Percentiles rank a stretch among this genome's conserved stretches.
Conservation (phyloP, 2,329 filamentous ascomycete genomes). For the Monilinia fructicola region DNA sequence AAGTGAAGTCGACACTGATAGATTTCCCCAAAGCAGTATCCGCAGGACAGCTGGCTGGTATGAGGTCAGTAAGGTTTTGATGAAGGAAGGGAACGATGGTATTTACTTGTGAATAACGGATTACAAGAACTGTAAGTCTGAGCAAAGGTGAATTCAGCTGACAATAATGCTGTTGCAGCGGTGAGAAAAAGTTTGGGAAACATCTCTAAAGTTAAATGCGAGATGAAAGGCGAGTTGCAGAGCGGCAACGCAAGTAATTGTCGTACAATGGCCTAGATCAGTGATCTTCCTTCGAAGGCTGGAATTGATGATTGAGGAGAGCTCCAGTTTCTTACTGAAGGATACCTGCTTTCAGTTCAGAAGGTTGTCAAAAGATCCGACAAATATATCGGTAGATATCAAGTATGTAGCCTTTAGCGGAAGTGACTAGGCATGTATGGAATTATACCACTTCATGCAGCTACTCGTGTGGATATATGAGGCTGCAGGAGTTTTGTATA, state of each 20-base stretch:
- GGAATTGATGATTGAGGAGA: neutral
- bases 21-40: constrained; percentile 80
- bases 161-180: constrained; percentile 30
- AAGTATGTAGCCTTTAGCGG: constrained; percentile 2
- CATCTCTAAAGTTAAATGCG: constrained; percentile 27
- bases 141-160: constrained; percentile 38
- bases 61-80: constrained; percentile 30
- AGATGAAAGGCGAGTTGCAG: constrained; percentile 13
- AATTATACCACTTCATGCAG: constrained; percentile 20
- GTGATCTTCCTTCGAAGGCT: neutral
- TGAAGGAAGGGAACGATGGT: neutral
- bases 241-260: constrained; percentile 16
- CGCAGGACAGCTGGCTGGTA: constrained; percentile 61
- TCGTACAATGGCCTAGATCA: constrained; percentile 13
- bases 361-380: constrained; percentile 7
- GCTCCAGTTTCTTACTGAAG: constrained; percentile 3
- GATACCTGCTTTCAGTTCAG: constrained; percentile 8
- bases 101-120: constrained; percentile 47
- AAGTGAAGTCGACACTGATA: constrained; percentile 80
- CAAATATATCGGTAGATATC: neutral
- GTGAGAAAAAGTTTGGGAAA: constrained; percentile 33
- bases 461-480: constrained; percentile 16
- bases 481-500: constrained; percentile 9
- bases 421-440: constrained; percentile 5
- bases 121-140: constrained; percentile 59